These are phyloP conservation scores for Cicer cuneatum DNA, from an alignment of 306 rosid species.

Conservation along the genomic window DNA sequence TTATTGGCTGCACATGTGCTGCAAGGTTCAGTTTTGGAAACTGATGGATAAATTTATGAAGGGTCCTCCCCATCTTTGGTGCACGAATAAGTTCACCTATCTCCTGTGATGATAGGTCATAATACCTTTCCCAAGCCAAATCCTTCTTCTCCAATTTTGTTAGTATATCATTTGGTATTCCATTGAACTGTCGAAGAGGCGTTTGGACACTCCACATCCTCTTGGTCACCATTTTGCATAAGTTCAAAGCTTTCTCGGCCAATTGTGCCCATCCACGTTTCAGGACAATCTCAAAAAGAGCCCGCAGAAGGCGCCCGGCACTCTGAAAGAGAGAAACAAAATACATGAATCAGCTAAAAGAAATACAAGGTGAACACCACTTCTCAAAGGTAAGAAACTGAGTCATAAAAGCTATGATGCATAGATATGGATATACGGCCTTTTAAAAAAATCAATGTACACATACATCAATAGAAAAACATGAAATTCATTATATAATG, in stretches of 20 bases:
- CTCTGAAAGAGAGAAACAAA: constrained; percentile 59
- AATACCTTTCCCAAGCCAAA: constrained; percentile 96
- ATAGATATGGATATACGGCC: too few relatives aligned
- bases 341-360: constrained; percentile 34
- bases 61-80: constrained; percentile 87
- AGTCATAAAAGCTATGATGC: too few relatives aligned
- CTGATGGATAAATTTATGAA: constrained; percentile 84
- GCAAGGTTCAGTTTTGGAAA: constrained; percentile 92
- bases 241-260: constrained; percentile 89
- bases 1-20: constrained; percentile 96
- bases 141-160: constrained; percentile 90
- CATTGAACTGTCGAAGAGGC: constrained; percentile 90
- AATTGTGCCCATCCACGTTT: constrained; percentile 97
- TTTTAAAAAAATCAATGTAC: too few relatives aligned
- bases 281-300: constrained; percentile 91
- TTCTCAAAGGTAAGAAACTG: neutral
- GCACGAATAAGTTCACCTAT: constrained; percentile 86
- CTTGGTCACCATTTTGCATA: constrained; percentile 89
- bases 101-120: constrained; percentile 92
- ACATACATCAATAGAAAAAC: too few relatives aligned
- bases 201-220: constrained; percentile 97
- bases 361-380: neutral
- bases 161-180: constrained; percentile 70
- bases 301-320: constrained; percentile 97
- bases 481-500: too few relatives aligned